Conservation (phyloP, 1,284 basidiomycete species). For the Earliella scabrosa region DNA sequence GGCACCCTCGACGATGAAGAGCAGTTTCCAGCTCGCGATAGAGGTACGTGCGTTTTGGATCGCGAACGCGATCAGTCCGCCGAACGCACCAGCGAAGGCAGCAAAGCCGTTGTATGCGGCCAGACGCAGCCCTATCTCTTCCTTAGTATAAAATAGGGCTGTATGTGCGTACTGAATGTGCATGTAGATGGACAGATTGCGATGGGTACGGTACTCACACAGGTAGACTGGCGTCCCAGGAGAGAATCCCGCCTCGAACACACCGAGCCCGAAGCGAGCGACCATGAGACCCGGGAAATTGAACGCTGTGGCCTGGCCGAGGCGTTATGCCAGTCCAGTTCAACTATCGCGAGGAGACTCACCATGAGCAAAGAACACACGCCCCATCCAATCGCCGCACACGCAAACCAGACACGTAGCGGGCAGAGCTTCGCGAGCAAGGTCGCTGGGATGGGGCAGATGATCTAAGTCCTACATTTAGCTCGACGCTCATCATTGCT, state of each 20-base stretch:
- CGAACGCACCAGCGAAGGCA: conserved; percentile 79
- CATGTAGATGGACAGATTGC: no score
- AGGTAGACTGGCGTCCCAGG: conserved; percentile 79
- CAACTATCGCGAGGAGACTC: conserved; percentile 16
- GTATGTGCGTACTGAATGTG: no score
- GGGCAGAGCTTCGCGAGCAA: conserved; percentile 69
- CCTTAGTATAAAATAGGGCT: conserved; percentile 79
- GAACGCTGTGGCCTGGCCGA: conserved; percentile 58
- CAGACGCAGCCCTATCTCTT: conserved; percentile 72
- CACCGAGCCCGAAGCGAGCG: conserved; percentile 62
- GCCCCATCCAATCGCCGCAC: conserved; percentile 72
- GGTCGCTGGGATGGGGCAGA: conserved; percentile 70
- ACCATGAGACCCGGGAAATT: conserved; percentile 62
- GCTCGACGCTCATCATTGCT: not conserved
- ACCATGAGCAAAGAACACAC: conserved; percentile 73
- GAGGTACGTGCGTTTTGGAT: conserved; percentile 58
- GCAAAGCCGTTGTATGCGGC: conserved; percentile 83
- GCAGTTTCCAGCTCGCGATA: conserved; percentile 64
- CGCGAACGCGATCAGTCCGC: conserved; percentile 77
- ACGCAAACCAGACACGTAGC: conserved; percentile 69
- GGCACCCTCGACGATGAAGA: conserved; percentile 81
- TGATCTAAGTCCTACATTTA: conserved; percentile 48
- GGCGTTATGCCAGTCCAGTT: no score
- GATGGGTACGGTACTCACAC: conserved; percentile 46
- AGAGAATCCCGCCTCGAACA: conserved; percentile 77